Percentiles rank a stretch among this genome's conserved stretches.
Evolutionary conservation across 768 basidiomycete genomes (phyloP).

Genomic region (Cytidiella melzeri): DNA sequence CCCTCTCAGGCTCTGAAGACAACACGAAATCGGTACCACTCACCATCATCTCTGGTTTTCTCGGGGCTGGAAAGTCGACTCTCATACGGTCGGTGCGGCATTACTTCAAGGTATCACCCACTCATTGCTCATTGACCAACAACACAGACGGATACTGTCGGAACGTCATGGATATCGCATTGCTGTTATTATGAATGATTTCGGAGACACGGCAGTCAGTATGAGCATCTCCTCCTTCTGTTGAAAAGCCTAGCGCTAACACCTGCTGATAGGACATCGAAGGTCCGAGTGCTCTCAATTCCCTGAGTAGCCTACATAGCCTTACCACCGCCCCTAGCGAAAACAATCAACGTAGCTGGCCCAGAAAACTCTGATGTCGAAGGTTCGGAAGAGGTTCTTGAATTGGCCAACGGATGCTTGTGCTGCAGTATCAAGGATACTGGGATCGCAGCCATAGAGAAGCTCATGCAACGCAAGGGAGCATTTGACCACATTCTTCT

Average conservation of each 20-base stretch:
- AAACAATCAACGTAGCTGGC: conserved; percentile 78
- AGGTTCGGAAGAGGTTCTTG: conserved; percentile 79
- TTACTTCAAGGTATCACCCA: neutral
- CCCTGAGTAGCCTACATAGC: no score
- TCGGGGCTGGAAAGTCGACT: conserved; percentile 94
- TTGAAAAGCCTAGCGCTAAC: neutral
- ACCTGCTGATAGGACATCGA: conserved; percentile 72
- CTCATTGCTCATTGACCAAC: neutral
- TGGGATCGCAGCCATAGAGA: conserved; percentile 90
- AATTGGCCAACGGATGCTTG: conserved; percentile 94
- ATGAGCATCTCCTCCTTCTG: neutral
- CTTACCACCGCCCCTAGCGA: conserved; percentile 58
- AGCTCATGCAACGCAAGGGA: conserved; percentile 80
- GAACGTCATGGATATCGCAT: conserved; percentile 93
- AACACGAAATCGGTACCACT: conserved; percentile 56
- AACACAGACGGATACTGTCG: conserved; percentile 75
- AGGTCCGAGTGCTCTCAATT: conserved; percentile 39
- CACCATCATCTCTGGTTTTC: conserved; percentile 92
- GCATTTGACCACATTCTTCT: conserved; percentile 93
- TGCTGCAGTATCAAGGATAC: conserved; percentile 97
- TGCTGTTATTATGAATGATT: conserved; percentile 98
- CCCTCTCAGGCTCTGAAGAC: no score
- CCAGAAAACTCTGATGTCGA: conserved; percentile 54
- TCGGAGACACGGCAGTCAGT: conserved; percentile 88
- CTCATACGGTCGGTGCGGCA: conserved; percentile 60